These are phyloP conservation scores for Globisporangium solare DNA, from an alignment of 352 stramenopile genomes.

Conservation along the genomic window DNA sequence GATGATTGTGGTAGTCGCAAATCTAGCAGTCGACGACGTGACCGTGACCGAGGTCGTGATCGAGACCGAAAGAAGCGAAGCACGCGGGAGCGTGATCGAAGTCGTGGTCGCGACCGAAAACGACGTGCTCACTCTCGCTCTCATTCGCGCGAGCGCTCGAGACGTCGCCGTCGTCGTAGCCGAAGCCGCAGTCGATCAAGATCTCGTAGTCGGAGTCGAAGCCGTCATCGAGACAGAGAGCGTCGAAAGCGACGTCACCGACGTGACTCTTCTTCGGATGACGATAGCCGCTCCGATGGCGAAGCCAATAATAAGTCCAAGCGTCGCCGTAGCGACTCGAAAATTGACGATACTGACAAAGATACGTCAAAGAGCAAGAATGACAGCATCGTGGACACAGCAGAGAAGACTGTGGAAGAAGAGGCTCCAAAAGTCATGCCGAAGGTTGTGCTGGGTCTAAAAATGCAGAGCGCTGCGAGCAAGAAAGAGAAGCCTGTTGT, in stretches of 20 bases:
- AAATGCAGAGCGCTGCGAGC: conserved; percentile 16
- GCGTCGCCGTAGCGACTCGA: conserved; percentile 11
- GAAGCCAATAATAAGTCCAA: conserved; percentile 7
- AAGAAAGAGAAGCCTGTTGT: conserved; percentile 35
- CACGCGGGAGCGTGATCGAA: conserved; percentile 13
- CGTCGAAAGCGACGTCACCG: conserved; percentile 12
- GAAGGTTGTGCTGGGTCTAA: conserved; percentile 50
- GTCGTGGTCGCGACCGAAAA: conserved; percentile 15
- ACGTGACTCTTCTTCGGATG: conserved; percentile 11
- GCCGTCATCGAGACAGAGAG: conserved; percentile 13
- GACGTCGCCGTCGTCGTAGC: conserved; percentile 12
- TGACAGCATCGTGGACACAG: background rate
- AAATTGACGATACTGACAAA: background rate
- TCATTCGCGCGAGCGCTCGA: conserved; percentile 24
- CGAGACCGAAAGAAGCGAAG: conserved; percentile 3
- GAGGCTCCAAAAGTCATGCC: conserved; percentile 12
- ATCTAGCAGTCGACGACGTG: background rate
- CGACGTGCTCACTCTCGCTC: conserved; percentile 18
- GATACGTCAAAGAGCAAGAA: background rate
- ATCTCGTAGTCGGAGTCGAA: conserved; percentile 29
- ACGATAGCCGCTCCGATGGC: conserved; percentile 10
- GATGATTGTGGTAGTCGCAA: background rate
- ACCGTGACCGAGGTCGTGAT: conserved; percentile 4
- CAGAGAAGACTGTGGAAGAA: background rate
- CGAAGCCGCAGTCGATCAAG: conserved; percentile 23